Conservation (phyloP, 352 stramenopile genomes). For the Phytophthora aleatoria region DNA sequence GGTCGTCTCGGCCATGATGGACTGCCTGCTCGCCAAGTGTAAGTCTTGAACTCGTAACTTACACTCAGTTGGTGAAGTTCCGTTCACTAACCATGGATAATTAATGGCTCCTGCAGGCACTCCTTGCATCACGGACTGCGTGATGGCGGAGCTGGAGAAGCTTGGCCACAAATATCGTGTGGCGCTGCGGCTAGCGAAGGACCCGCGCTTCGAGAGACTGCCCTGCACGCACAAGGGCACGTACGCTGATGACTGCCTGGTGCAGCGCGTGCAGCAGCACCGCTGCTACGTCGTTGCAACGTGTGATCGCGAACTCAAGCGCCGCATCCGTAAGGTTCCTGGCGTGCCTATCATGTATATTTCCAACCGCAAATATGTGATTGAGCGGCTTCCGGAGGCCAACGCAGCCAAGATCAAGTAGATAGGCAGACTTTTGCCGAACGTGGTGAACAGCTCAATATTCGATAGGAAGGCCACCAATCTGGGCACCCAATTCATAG, state of each 20-base stretch:
- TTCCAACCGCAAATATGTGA: constrained; percentile 98
- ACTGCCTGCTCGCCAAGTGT: constrained; percentile 99
- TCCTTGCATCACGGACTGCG: constrained; percentile 98
- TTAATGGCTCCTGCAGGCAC: constrained; percentile 49
- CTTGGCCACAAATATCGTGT: constrained; percentile 98
- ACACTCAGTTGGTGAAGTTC: not conserved
- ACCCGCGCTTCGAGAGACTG: constrained; percentile 98
- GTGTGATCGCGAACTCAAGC: constrained; percentile 99
- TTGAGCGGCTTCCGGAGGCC: constrained; percentile 99
- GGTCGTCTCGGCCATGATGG: constrained; percentile 99
- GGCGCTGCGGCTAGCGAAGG: constrained; percentile 94
- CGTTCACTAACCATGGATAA: not conserved
- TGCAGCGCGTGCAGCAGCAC: constrained; percentile 92
- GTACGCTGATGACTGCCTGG: constrained; percentile 99
- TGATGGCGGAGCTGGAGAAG: constrained; percentile 99
- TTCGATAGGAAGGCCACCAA: constrained; percentile 18
- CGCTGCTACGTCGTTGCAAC: constrained; percentile 99
- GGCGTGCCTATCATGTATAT: constrained; percentile 99
- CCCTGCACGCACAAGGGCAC: constrained; percentile 98
- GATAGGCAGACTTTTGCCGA: constrained; percentile 6
- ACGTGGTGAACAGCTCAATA: constrained; percentile 22
- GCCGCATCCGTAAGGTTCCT: constrained; percentile 98
- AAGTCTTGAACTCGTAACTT: constrained; percentile 27
- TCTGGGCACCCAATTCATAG: constrained; percentile 27
- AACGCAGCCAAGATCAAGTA: constrained; percentile 91